Conservation (phyloP, 441 rosid species). For the Populus hybrid region DNA sequence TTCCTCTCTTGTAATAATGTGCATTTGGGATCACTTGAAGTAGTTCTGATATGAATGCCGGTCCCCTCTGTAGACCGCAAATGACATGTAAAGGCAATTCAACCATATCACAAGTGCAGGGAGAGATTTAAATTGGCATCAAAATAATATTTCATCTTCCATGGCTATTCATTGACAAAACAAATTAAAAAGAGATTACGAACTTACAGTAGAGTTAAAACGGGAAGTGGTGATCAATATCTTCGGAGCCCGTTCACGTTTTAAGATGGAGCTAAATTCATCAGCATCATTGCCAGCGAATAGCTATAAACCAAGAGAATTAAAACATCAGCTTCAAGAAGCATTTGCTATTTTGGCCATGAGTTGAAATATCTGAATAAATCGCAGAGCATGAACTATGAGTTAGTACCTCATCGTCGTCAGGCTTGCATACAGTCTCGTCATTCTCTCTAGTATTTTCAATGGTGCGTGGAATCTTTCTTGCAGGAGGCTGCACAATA, state of each 20-base stretch:
- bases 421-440: constrained; percentile 84
- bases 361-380: neutral
- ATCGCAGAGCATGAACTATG: neutral
- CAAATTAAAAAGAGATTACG: neutral
- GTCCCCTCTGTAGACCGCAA: constrained; percentile 65
- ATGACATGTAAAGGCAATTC: constrained; percentile 2
- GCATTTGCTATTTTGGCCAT: neutral
- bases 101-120: neutral
- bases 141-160: neutral
- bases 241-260: constrained; percentile 54
- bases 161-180: neutral
- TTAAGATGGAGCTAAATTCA: constrained; percentile 65
- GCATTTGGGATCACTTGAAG: constrained; percentile 81
- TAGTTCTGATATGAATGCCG: constrained; percentile 70
- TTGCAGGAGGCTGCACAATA: constrained; percentile 62
- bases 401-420: constrained; percentile 73
- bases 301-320: constrained; percentile 38
- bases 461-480: constrained; percentile 65
- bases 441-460: constrained; percentile 88
- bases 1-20: constrained; percentile 72
- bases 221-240: constrained; percentile 82
- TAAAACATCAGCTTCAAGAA: constrained; percentile 2
- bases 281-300: constrained; percentile 86
- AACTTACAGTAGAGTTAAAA: constrained; percentile 80
- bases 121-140: neutral